These are phyloP conservation scores for Fusarium siculi DNA, from an alignment of 2,329 filamentous ascomycete species.

Conservation along the genomic window DNA sequence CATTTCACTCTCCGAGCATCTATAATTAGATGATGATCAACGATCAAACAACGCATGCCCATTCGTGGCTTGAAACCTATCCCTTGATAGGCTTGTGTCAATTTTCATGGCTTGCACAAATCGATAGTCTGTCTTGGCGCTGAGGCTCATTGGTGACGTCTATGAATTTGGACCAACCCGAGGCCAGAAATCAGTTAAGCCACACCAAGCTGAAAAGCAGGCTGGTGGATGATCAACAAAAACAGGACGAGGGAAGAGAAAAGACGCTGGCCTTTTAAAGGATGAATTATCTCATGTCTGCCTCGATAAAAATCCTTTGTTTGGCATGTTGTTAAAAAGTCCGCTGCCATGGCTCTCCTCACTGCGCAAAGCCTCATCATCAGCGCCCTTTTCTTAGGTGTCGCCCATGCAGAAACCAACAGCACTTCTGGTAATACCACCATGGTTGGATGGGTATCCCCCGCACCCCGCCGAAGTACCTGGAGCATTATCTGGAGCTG, in stretches of 20 bases:
- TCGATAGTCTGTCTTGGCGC: not conserved
- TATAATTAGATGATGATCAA: not conserved
- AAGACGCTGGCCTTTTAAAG: rapidly evolving
- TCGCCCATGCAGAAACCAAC: rapidly evolving
- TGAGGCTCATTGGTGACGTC: rapidly evolving
- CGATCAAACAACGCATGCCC: rapidly evolving
- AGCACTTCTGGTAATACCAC: not conserved
- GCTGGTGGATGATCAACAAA: not conserved
- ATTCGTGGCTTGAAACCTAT: not conserved
- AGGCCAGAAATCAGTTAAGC: rapidly evolving
- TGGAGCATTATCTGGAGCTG: not conserved
- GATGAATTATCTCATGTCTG: rapidly evolving
- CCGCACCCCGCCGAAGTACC: rapidly evolving
- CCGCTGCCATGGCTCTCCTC: not conserved
- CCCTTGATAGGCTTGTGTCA: not conserved
- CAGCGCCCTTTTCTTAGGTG: not conserved
- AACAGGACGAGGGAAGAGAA: rapidly evolving
- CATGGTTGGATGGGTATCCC: not conserved
- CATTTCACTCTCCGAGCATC: rapidly evolving
- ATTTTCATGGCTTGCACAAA: not conserved
- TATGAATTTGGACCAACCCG: not conserved
- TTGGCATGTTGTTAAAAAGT: no score
- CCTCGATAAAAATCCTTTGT: rapidly evolving
- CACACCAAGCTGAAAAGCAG: not conserved
- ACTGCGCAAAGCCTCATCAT: rapidly evolving